Percentiles rank a stretch among this genome's conserved stretches.
Conservation (phyloP, 305 asterid species). For the Plantago lanceolata region DNA sequence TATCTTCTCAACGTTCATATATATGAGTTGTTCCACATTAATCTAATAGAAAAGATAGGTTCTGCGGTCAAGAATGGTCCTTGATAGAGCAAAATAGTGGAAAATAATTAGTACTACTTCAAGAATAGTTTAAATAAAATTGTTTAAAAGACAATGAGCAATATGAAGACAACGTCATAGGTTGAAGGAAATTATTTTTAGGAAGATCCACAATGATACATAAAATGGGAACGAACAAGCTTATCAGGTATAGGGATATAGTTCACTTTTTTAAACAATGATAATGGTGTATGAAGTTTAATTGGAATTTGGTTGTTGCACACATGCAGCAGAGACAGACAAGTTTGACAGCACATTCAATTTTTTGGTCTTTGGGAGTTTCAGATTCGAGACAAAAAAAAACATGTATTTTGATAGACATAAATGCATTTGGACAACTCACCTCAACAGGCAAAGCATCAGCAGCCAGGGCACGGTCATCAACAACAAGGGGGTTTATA, state of each 20-base stretch:
- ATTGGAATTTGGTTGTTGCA: background rate
- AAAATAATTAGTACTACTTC: conserved; percentile 5
- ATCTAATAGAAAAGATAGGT: conserved; percentile 13
- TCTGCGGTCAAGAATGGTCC: conserved; percentile 21
- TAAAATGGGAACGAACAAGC: conserved; percentile 15
- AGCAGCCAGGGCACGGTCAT: conserved; percentile 95
- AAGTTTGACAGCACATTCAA: background rate
- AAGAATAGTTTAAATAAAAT: conserved; percentile 6
- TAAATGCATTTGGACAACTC: conserved; percentile 19
- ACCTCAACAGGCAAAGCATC: conserved; percentile 98
- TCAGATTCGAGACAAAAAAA: conserved; percentile 21
- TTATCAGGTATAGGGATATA: too few relatives aligned
- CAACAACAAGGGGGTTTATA: conserved; percentile 84
- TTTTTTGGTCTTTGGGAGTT: background rate
- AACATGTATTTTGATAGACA: conserved; percentile 20
- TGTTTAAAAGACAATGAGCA: background rate
- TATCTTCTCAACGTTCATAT: conserved; percentile 11
- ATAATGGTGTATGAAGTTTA: background rate
- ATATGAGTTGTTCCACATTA: conserved; percentile 1
- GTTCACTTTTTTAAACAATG: too few relatives aligned
- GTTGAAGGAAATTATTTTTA: conserved; percentile 5
- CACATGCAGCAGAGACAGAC: background rate
- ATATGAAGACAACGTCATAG: conserved; percentile 8
- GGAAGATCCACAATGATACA: conserved; percentile 5
- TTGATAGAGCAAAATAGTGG: conserved; percentile 16